Conservation (phyloP, 2,329 filamentous ascomycete species). For the Phoma sp. region DNA sequence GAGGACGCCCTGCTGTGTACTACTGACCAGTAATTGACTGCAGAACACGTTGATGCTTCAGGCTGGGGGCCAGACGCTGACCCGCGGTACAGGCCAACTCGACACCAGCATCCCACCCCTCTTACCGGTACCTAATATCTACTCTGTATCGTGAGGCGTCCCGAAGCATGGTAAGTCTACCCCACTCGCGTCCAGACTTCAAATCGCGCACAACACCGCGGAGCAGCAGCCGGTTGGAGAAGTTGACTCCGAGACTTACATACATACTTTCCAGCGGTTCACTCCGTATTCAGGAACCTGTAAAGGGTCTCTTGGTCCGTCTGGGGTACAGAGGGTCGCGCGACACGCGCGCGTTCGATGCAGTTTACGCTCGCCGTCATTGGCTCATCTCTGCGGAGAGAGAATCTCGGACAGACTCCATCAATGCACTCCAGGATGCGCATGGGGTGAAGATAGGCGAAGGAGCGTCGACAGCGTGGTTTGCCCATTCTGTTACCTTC, state of each 20-base stretch:
- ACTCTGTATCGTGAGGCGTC: background rate
- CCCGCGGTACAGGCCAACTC: background rate
- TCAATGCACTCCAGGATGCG: slow-evolving; percentile 12
- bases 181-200: background rate
- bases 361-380: background rate
- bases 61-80: background rate
- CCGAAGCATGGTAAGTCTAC: background rate
- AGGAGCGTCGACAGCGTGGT: slow-evolving; percentile 8
- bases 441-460: slow-evolving; percentile 9
- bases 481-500: slow-evolving; percentile 12
- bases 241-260: background rate
- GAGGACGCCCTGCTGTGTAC: background rate
- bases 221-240: background rate
- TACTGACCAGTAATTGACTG: background rate
- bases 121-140: background rate
- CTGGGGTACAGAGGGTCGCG: slow-evolving; percentile 13
- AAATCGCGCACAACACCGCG: background rate
- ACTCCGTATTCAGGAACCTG: background rate
- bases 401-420: background rate
- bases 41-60: background rate
- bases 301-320: slow-evolving; percentile 1
- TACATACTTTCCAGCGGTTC: background rate
- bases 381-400: slow-evolving; percentile 5
- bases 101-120: background rate
- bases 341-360: background rate